phyloP scores from a whole-genome alignment of 2,329 filamentous ascomycete genomes.

The Didymella segeticola region DNA sequence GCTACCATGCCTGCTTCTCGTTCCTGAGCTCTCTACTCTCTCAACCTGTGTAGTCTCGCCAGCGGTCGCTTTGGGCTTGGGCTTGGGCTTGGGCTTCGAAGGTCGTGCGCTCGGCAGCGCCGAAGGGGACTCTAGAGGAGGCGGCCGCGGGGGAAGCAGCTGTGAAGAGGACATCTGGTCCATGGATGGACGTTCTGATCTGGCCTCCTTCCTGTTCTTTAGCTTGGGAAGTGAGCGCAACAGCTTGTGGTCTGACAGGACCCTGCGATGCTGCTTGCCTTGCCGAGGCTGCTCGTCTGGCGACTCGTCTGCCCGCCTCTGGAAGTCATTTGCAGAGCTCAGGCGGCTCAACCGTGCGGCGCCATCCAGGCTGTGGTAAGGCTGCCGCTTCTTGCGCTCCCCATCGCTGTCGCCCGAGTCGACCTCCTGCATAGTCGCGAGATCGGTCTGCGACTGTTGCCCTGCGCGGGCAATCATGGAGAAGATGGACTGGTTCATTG shows the following conservation, averaged over 20 bases:
- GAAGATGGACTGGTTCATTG: slow-evolving; percentile 95
- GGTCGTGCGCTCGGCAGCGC: slow-evolving; percentile 17
- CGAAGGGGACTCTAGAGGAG: slow-evolving; percentile 24
- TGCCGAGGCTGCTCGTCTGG: slow-evolving; percentile 26
- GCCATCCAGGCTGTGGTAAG: slow-evolving; percentile 40
- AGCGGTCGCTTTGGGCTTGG: slow-evolving; percentile 32
- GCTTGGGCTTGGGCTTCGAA: slow-evolving; percentile 24
- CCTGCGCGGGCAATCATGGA: slow-evolving; percentile 89
- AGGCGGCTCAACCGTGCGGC: slow-evolving; percentile 46
- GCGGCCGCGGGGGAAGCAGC: slow-evolving; percentile 43
- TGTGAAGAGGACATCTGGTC: slow-evolving; percentile 61
- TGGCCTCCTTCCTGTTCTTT: slow-evolving; percentile 42
- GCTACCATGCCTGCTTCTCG: slow-evolving; percentile 38
- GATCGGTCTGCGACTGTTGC: slow-evolving; percentile 79
- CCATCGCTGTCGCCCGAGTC: slow-evolving; percentile 78
- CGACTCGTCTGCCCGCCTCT: slow-evolving; percentile 16
- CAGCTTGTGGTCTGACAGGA: slow-evolving; percentile 70
- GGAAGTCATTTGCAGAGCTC: slow-evolving; percentile 44
- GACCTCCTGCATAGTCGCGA: slow-evolving; percentile 77
- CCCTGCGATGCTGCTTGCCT: slow-evolving; percentile 60
- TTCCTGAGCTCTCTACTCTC: slow-evolving; percentile 27
- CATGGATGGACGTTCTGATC: slow-evolving; percentile 25
- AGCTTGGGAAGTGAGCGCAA: slow-evolving; percentile 70
- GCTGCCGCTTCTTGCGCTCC: slow-evolving; percentile 34
- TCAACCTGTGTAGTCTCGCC: slow-evolving; percentile 32